Base-by-base conservation (phyloP, 352 stramenopile species). In the Detonula confervacea region DNA sequence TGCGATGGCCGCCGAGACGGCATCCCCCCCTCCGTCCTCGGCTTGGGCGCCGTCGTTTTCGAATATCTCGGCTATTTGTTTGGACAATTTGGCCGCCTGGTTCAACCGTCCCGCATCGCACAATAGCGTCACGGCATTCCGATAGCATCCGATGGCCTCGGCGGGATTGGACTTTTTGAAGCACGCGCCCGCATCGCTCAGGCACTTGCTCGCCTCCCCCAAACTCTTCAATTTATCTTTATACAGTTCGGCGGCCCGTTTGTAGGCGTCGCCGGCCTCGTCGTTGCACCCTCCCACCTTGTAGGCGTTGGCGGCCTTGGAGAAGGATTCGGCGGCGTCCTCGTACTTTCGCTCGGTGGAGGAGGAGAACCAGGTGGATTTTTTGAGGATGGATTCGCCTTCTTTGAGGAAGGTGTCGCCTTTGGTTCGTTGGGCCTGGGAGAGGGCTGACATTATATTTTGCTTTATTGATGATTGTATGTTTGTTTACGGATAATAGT, bases 31-130 rank as follows among this genome's bases (percentile, higher is more conserved):
- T 6, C 68, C 85, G 1, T 80, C 70, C 14, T 64, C 79, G 29
- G 84, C 78, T n/a, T 83, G 91, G 83, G 95, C 95, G 64, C 97
- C 92, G 73, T 98, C 95, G 30, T 91, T 93, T 83, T 99, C 97
- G 77, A 97, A 98, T 47, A 98, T 95, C 84, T 98, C 96, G 0
- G 93, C 97, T 77, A 98, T 96, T 86, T 98, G 95, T 73, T 98
- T 98, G 55, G 95, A 95, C 56, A 98, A 78, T 83, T 98, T 98
- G 42, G 97, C 97, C 11, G 96, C 97, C 75, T 98, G 98, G 37
- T 92, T 97, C 72, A 99, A 97, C 25, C 97, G 92, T 18, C 96
- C 97, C 6, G 96, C 95, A 55, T 99, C 97, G 73, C 95, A 97
- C 39, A 98, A 90, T 78, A 98, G 94, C n/a, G 93, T 92, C 29